Percentiles rank a stretch among this genome's conserved stretches.
Evolutionary conservation across 148 eudicot genomes (phyloP).

Genomic region (Tetragonia tetragonoides): DNA sequence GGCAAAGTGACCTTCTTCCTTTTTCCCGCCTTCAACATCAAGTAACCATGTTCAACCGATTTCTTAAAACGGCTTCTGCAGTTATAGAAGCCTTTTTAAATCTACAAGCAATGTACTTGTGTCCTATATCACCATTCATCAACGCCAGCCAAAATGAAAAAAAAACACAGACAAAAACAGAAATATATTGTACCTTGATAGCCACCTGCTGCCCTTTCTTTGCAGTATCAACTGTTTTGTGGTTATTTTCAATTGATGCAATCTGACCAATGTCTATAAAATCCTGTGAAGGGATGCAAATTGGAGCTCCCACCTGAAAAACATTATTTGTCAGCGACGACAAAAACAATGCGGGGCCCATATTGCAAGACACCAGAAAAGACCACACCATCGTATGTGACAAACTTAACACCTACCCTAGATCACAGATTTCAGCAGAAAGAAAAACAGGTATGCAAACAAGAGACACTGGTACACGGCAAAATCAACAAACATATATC

Average conservation of each 20-base stretch:
- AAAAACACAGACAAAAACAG: too few species aligned
- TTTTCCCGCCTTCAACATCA: too few species aligned
- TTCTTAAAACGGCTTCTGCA: too few species aligned
- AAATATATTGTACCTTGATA: slow-evolving; percentile 55
- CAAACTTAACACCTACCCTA: not conserved
- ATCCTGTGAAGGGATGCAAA: slow-evolving; percentile 72
- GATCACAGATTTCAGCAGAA: not conserved
- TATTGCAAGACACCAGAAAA: not conserved
- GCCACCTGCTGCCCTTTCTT: slow-evolving; percentile 86
- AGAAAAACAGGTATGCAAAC: not conserved
- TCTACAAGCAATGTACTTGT: too few species aligned
- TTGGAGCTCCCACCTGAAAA: slow-evolving; percentile 81
- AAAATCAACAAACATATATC: too few species aligned
- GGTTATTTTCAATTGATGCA: slow-evolving; percentile 75
- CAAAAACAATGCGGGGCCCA: not conserved
- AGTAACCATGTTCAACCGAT: too few species aligned
- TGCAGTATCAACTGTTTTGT: slow-evolving; percentile 68
- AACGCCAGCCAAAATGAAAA: too few species aligned
- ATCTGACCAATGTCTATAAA: slow-evolving; percentile 77
- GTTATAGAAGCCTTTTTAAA: too few species aligned
- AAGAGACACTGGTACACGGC: too few species aligned
- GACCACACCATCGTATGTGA: not conserved
- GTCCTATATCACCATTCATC: too few species aligned
- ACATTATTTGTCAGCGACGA: not conserved
- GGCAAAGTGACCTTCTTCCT: too few species aligned